Base-by-base conservation (phyloP, 768 basidiomycete species). In the Boletus speciosus region DNA sequence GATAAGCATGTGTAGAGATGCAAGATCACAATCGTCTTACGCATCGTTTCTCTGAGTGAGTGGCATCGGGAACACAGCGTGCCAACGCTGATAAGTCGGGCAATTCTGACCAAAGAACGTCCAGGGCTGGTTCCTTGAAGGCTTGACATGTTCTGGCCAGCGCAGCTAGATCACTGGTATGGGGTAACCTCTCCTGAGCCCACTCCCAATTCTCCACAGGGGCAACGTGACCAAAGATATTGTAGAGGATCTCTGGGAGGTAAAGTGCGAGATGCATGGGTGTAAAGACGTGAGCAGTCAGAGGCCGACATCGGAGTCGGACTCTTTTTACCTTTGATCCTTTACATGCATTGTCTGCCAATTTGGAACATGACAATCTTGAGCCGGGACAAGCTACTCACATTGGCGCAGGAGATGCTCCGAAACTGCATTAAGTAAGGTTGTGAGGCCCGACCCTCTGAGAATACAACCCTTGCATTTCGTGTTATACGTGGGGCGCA, bases 81-180 rank as follows among this genome's bases (percentile, higher is more conserved):
- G 34, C 49, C 2, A 51, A 15, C 15, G 27, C 6, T 0, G 45
- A 51, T n/a, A 32, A 5, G 29, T 43, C 29, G 21, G 40, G 37
- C 5, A 59, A 29, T 23, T 51, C 57, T n/a, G 51, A 47, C 52
- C 49, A 59, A 25, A 55, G 38, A 14, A 60, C 34, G 6, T 55
- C 52, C 42, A 60, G 19, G 8, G 56, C 49, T 11, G 46, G 49
- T n/a, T 60, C 58, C 19, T 60, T 60, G 49, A 51, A 59, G 2
- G 37, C 21, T 14, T 21, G 46, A 27, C 41, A 51, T 14, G 52
- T 54, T 21, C 42, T 44, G 9, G 52, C 49, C 15, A 59, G 35
- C 51, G 21, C 31, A 43, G 54, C 54, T 10, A 43, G 35, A 34
- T 41, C 34, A 27, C 19, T 8, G 25, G 15, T 48, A 19, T 23